A percentile compares a stretch with the other conserved stretches of the same genome.
phyloP scores from a whole-genome alignment of 1,139 yeast species.

The Hansenula anomala region DNA sequence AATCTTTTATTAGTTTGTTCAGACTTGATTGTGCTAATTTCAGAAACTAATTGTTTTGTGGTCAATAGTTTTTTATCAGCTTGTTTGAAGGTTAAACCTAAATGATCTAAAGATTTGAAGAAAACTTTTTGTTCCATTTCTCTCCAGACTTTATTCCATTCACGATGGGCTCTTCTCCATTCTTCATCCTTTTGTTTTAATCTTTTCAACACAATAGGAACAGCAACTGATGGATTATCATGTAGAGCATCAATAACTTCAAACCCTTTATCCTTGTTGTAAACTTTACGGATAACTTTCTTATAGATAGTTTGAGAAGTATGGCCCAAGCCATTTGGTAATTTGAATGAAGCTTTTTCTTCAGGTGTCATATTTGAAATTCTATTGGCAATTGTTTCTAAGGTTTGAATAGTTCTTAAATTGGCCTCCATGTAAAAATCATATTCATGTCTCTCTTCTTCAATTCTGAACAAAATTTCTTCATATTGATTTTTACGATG shows the following conservation, averaged over 20 bases:
- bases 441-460: constrained; percentile 96
- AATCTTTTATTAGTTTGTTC: constrained; percentile 76
- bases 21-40: constrained; percentile 85
- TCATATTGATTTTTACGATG: constrained; percentile 97
- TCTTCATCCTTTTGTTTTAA: constrained; percentile 97
- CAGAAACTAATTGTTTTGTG: constrained; percentile 84
- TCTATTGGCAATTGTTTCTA: constrained; percentile 92
- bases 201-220: constrained; percentile 86
- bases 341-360: constrained; percentile 78
- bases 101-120: constrained; percentile 88
- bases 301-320: constrained; percentile 88
- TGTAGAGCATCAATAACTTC: constrained; percentile 95
- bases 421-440: constrained; percentile 95
- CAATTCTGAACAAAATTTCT: constrained; percentile 89
- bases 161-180: constrained; percentile 97
- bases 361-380: constrained; percentile 91
- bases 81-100: constrained; percentile 93
- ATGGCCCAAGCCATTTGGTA: constrained; percentile 92
- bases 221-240: constrained; percentile 92
- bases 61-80: constrained; percentile 91
- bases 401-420: constrained; percentile 87
- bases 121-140: constrained; percentile 95
- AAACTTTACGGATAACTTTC: constrained; percentile 85
- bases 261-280: constrained; percentile 91
- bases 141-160: constrained; percentile 99